Base-by-base conservation (phyloP, 1,284 basidiomycete genomes). In the Lentinula novae-zelandiae region DNA sequence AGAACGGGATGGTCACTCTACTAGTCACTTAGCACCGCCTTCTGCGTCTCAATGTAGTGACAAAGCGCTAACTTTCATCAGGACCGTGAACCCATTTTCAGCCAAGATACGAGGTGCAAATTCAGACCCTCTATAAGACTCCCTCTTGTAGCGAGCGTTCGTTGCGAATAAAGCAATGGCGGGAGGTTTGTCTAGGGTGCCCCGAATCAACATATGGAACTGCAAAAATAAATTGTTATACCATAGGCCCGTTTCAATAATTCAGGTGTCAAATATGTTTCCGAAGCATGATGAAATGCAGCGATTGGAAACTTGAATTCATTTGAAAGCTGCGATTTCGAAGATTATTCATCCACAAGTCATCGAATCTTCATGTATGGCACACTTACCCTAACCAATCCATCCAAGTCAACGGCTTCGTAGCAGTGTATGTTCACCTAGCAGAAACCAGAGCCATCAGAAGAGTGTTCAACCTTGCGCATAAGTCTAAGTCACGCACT, bases 221-320 rank as follows among this genome's bases (percentile, higher is more conserved):
- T 4, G 12, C 9, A 20, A 53, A 17, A 10, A 31, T 33, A 13
- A 62, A 27, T 27, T 61, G 52, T 31, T 67, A 62, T 68, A 79
- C 82, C 87, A 68, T 87, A 93, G 2, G 87, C 82, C 68, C 80
- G 78, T 71, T 92, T 93, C 59, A 96, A 76, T 2, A 92, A 72
- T 42, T 86, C 86, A 0, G 93, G 91, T 22, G 94, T 87, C 15
- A 96, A 84, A 70, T 92, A 96, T 0, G 93, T 86, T 71, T 94
- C 92, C 66, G 87, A 86, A 0, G 94, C 93, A 68, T 96, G 93
- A 71, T 96, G 94, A 73, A 96, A 90, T 1, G 88, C 86, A 1
- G 91, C 87, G 58, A 93, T 82, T 4, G 86, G 82, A 73, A 94
- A 94, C 68, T 89, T 77, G 81, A 95, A 96, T 72, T 90, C 87